A percentile compares a stretch with the other conserved stretches of the same genome.
Conservation (phyloP, 2,329 filamentous ascomycete species). For the Penicillium rolfsii region DNA sequence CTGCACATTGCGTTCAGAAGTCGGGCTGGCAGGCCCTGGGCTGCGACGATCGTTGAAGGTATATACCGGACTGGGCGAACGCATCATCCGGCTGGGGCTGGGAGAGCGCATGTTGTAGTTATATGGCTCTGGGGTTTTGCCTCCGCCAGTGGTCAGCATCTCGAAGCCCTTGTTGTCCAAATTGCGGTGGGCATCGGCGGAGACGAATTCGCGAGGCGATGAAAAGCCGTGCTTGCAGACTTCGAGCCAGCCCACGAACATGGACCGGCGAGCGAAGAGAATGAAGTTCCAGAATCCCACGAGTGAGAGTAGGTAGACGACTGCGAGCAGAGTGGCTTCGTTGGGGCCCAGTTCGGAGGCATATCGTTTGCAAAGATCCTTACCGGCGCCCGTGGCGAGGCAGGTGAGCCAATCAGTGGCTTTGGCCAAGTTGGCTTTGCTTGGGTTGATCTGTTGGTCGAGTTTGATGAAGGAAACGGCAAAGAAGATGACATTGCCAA, state of each 20-base stretch:
- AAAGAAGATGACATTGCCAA: conserved; percentile 92
- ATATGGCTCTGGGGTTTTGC: conserved; percentile 40
- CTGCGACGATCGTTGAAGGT: conserved; percentile 22
- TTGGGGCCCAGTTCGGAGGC: conserved; percentile 69
- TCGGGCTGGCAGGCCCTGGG: conserved; percentile 33
- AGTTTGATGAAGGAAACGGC: conserved; percentile 87
- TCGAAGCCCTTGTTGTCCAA: conserved; percentile 74
- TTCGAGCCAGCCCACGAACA: conserved; percentile 81
- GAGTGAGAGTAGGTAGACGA: conserved; percentile 80
- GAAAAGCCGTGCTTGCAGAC: conserved; percentile 57
- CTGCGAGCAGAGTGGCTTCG: conserved; percentile 75
- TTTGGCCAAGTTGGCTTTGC: conserved; percentile 58
- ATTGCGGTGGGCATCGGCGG: conserved; percentile 73
- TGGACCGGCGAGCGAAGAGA: conserved; percentile 79
- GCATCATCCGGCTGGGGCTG: conserved; percentile 16
- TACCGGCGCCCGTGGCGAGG: conserved; percentile 65
- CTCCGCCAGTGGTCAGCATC: conserved; percentile 61
- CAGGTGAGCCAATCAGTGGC: conserved; percentile 72
- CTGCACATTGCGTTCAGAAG: conserved; percentile 28
- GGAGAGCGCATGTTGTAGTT: conserved; percentile 26
- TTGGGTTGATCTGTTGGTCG: conserved; percentile 68
- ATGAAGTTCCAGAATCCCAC: conserved; percentile 85
- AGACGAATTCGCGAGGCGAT: conserved; percentile 77
- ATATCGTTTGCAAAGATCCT: conserved; percentile 65
- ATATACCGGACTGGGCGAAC: conserved; percentile 15